A percentile compares a stretch with the other conserved stretches of the same genome.
Evolutionary conservation across 2,329 filamentous ascomycete species (phyloP).

Genomic region (Fusarium hostae): DNA sequence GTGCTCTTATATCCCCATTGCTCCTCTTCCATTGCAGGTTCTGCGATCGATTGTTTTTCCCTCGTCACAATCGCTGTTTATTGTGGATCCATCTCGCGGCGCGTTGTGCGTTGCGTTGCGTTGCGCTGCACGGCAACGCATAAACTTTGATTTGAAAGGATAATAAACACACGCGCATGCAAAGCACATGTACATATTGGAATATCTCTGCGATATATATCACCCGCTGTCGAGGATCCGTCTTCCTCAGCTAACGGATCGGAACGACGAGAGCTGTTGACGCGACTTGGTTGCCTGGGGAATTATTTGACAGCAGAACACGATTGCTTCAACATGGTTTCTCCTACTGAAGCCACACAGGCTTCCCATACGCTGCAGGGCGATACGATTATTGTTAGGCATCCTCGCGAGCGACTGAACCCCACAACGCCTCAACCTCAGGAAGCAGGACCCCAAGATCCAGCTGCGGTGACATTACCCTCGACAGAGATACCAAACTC

Average conservation of each 20-base stretch:
- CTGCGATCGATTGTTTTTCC: neutral
- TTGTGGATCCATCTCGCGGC: conserved; percentile 28
- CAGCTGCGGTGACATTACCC: conserved; percentile 66
- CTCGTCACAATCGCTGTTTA: conserved; percentile 9
- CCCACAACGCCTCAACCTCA: conserved; percentile 49
- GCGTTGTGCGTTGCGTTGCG: conserved; percentile 36
- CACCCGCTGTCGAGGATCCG: neutral
- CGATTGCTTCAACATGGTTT: conserved; percentile 49
- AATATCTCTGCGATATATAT: neutral
- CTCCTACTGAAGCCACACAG: conserved; percentile 45
- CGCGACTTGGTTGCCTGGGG: conserved; percentile 17
- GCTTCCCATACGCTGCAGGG: conserved; percentile 48
- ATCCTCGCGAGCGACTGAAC: conserved; percentile 50
- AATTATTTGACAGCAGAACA: neutral
- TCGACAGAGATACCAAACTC: conserved; percentile 67
- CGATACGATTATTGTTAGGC: conserved; percentile 39
- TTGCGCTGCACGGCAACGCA: conserved; percentile 33
- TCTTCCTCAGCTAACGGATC: neutral
- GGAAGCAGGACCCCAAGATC: conserved; percentile 46
- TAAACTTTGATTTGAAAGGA: conserved; percentile 27
- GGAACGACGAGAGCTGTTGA: conserved; percentile 18
- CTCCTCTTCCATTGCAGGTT: neutral
- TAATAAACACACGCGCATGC: conserved; percentile 22
- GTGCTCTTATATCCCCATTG: neutral
- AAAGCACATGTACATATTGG: conserved; percentile 19